phyloP scores from a whole-genome alignment of 331 rosid genomes.

The Malus hybrid region DNA sequence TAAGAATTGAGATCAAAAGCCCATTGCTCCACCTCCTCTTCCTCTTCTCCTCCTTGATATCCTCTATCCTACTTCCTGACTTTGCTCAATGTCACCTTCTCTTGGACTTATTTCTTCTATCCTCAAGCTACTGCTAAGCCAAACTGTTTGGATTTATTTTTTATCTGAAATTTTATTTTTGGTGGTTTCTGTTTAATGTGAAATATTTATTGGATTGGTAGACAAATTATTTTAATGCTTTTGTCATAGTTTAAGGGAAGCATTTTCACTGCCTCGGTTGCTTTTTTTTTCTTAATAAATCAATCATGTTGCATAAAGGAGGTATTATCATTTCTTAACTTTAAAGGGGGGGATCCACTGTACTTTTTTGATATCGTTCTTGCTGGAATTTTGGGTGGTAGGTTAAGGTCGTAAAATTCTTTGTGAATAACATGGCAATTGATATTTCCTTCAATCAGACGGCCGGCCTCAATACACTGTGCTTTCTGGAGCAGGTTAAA shows the following conservation, averaged over 20 bases:
- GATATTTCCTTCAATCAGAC: slow-evolving; percentile 91
- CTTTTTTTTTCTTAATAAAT: neutral
- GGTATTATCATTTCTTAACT: neutral
- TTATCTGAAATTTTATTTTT: neutral
- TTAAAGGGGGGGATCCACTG: neutral
- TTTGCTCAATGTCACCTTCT: neutral
- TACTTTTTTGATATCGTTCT: neutral
- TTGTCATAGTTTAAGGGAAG: neutral
- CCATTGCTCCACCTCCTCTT: neutral
- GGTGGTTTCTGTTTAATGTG: neutral
- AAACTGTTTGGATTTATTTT: neutral
- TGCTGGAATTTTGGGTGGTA: slow-evolving; percentile 30
- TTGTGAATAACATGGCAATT: slow-evolving; percentile 64
- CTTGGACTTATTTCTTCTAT: neutral
- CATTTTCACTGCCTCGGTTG: neutral
- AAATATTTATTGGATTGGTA: neutral
- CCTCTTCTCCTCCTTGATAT: neutral
- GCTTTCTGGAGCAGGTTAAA: slow-evolving; percentile 87
- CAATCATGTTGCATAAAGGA: neutral
- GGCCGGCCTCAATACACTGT: slow-evolving; percentile 82
- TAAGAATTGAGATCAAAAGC: neutral
- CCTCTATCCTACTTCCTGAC: neutral
- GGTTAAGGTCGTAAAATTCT: slow-evolving; percentile 89
- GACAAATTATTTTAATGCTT: neutral
- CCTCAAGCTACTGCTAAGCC: neutral